Percentiles rank a stretch among this genome's conserved stretches.
These are phyloP conservation scores for Pseudocercospora fijiensis DNA, from an alignment of 2,329 filamentous ascomycete species.

Conservation along the genomic window DNA sequence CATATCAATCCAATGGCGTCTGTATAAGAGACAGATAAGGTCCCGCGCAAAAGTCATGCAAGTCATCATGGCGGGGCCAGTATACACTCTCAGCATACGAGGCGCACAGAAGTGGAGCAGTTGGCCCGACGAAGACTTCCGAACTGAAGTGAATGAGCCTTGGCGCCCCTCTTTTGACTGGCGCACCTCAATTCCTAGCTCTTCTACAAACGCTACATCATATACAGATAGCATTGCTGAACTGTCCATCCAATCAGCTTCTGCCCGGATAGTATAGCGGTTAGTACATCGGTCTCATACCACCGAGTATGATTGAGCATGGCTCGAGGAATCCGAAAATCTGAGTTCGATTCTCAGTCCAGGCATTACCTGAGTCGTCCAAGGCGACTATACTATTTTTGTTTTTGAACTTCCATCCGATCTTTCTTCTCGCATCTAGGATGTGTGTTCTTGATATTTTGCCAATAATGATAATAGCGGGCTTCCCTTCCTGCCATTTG, in stretches of 20 bases:
- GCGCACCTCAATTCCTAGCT: no score
- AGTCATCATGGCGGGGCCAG: not conserved
- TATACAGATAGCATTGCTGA: not conserved
- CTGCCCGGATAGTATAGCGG: slow-evolving; percentile 5
- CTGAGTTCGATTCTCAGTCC: slow-evolving; percentile 7
- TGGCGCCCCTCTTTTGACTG: no score
- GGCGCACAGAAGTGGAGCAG: not conserved
- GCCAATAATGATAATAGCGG: slow-evolving; percentile 1
- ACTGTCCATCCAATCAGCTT: slow-evolving; percentile 1
- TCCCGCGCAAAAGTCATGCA: not conserved
- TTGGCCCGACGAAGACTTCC: no score
- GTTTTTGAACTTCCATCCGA: not conserved
- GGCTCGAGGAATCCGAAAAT: slow-evolving; percentile 3
- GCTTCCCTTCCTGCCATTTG: slow-evolving; percentile 4
- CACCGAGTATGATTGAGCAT: not conserved
- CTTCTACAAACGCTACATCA: not conserved
- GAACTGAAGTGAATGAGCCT: not conserved
- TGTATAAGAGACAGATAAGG: not conserved
- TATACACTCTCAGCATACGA: no score
- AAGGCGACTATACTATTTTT: not conserved
- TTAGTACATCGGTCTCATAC: slow-evolving; percentile 11
- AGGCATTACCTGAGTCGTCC: not conserved
- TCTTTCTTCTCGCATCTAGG: no score
- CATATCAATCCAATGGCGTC: not conserved
- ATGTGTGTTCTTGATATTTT: slow-evolving; percentile 4